Base-by-base conservation (phyloP, 441 rosid genomes). In the Dalechampia spathulata region DNA sequence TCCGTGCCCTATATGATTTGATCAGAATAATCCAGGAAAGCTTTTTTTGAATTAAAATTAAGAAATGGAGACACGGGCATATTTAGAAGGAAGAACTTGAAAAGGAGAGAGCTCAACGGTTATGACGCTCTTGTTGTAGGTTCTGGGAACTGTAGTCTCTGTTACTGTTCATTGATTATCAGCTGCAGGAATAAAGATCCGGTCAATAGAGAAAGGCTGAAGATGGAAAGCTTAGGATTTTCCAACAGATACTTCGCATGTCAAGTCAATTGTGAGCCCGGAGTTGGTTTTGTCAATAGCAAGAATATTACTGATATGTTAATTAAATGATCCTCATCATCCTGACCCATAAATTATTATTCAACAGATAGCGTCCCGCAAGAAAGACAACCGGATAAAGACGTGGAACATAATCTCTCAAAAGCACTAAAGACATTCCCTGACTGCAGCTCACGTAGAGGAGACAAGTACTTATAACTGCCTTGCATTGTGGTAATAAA, bases 81-180 rank as follows among this genome's bases (percentile, higher is more conserved):
- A 34, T 38, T 21, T 13, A 9, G 57, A 20, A 28, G 37, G 50
- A 46, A 58, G 56, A 14, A 16, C 30, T 47, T 39, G 28, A 21
- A 45, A 61, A 37, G 41, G 25, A 21, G 66, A 68, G n/a, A 52
- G 58, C 55, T 51, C n/a, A n/a, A 64, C 64, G 69, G 69, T 41
- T 78, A 66, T 56, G 82, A 78, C 57, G 75, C 73, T 61, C 36
- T 72, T 46, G 75, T 78, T 45, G 79, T 67, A 58, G 77, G 77
- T 5, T 78, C 79, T 44, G 79, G 82, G 51, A 66, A 78, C 62
- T 77, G 79, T 7, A 77, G 82, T n/a, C 57, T 74, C 77, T 26
- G 46, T 71, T 46, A 75, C 77, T 34, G 75, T 77, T 39, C 70
- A 60, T 62, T 65, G 73, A n/a, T 34, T 78, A 66, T 62, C 77